Conservation (phyloP, 2,329 filamentous ascomycete genomes). For the Colletotrichum plurivorum region DNA sequence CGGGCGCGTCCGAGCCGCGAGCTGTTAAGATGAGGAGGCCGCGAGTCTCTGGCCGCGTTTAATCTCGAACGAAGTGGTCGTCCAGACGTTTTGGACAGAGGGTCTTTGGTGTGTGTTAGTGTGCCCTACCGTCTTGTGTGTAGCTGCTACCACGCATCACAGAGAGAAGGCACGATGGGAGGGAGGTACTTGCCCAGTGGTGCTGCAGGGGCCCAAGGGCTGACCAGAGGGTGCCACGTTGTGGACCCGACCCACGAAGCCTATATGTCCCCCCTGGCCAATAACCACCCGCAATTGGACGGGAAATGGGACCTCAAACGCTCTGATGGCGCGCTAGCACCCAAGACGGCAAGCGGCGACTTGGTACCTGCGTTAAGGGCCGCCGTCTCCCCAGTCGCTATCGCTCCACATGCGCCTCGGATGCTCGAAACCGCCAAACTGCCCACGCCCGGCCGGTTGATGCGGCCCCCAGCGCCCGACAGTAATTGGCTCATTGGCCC, state of each 20-base stretch:
- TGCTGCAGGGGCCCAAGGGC: neutral
- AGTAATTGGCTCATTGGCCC: slow-evolving; percentile 35
- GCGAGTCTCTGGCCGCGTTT: slow-evolving; percentile 28
- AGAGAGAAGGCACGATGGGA: neutral
- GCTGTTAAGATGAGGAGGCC: slow-evolving; percentile 34
- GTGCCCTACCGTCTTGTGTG: too few relatives aligned
- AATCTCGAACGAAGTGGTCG: slow-evolving; percentile 18
- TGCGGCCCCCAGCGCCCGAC: slow-evolving; percentile 15
- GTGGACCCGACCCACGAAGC: slow-evolving; percentile 10
- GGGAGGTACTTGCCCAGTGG: neutral
- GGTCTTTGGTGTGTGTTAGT: too few relatives aligned
- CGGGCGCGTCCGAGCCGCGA: slow-evolving; percentile 36
- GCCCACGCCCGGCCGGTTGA: slow-evolving; percentile 14
- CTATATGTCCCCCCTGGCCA: slow-evolving; percentile 26
- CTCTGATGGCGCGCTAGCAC: slow-evolving; percentile 30
- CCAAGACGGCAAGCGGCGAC: neutral
- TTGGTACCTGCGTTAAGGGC: slow-evolving; percentile 35
- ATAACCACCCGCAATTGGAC: neutral
- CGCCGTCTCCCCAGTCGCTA: slow-evolving; percentile 23
- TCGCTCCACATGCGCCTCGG: slow-evolving; percentile 29
- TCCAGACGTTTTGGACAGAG: slow-evolving; percentile 27
- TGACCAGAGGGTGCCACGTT: neutral
- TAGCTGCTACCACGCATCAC: neutral
- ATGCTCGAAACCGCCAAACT: slow-evolving; percentile 38
- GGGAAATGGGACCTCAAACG: slow-evolving; percentile 37